Conservation (phyloP, 139 green algal species). For the Chlorella ohadii region DNA sequence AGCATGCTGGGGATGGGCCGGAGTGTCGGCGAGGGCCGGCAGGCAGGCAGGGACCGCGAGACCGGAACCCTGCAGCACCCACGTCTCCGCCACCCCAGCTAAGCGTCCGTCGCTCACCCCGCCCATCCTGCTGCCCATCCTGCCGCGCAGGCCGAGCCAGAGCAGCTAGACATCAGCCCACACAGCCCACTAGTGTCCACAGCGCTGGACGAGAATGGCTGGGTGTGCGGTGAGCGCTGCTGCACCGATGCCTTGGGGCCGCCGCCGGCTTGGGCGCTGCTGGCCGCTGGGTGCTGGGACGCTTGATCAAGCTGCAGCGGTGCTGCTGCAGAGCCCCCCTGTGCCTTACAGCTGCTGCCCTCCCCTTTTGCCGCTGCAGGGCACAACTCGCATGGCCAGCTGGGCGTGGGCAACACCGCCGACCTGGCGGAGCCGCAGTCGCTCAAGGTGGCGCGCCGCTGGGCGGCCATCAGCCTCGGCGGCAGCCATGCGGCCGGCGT, state of each 20-base stretch:
- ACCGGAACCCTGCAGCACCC: neutral
- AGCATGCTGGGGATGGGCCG: too few relatives aligned
- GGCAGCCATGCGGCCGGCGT: conserved; percentile 73
- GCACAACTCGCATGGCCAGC: conserved; percentile 49
- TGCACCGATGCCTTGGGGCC: too few relatives aligned
- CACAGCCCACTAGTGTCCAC: conserved; percentile 77
- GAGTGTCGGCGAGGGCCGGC: too few relatives aligned
- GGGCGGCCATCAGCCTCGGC: conserved; percentile 78
- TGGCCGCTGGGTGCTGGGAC: neutral
- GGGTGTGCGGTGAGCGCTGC: conserved; percentile 75
- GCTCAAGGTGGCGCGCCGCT: conserved; percentile 68
- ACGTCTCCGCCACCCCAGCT: neutral
- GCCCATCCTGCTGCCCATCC: neutral
- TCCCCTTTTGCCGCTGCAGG: conserved; percentile 17
- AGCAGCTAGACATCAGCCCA: conserved; percentile 55
- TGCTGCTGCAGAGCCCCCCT: too few relatives aligned
- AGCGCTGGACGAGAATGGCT: conserved; percentile 80
- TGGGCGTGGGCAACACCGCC: conserved; percentile 50
- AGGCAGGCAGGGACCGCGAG: too few relatives aligned
- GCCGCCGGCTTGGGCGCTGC: neutral
- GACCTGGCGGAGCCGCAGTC: conserved; percentile 59
- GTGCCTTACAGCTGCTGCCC: too few relatives aligned
- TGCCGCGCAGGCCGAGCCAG: conserved; percentile 31
- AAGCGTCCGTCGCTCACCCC: neutral
- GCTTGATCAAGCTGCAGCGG: too few relatives aligned